Evolutionary conservation across 768 basidiomycete species (phyloP).

Genomic region (Suillus weaverae): DNA sequence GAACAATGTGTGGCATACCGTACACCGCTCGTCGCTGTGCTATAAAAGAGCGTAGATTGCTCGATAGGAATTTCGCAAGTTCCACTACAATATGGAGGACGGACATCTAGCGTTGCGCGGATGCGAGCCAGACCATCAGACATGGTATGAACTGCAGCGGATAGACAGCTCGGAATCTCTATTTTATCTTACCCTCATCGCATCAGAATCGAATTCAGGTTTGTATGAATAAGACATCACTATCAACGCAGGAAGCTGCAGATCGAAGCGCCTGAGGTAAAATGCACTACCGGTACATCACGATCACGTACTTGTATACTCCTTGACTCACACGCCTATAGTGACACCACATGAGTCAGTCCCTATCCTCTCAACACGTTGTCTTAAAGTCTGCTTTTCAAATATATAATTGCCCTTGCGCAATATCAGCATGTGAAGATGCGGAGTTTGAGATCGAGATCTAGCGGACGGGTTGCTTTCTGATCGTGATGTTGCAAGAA

Average conservation of each 20-base stretch:
- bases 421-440: background rate
- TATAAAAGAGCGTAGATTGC: background rate
- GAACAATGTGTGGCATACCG: background rate
- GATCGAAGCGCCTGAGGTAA: background rate
- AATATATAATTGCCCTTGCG: background rate
- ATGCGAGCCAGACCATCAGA: slow-evolving; percentile 12
- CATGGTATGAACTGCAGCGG: background rate
- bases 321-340: background rate
- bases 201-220: background rate
- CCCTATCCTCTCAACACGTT: slow-evolving; percentile 1
- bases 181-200: background rate
- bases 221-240: background rate
- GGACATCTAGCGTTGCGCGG: slow-evolving; percentile 1
- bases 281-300: background rate
- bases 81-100: slow-evolving; percentile 4
- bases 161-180: background rate
- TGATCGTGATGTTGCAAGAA: background rate
- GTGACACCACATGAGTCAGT: background rate
- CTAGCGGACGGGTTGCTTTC: background rate
- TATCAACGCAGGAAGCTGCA: background rate
- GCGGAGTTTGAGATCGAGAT: background rate
- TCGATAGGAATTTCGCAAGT: background rate
- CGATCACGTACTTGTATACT: background rate
- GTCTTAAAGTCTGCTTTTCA: background rate
- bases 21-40: background rate